Evolutionary conservation across 192 early-diverging fungal genomes (phyloP).

Genomic region (Podila clonocystis): DNA sequence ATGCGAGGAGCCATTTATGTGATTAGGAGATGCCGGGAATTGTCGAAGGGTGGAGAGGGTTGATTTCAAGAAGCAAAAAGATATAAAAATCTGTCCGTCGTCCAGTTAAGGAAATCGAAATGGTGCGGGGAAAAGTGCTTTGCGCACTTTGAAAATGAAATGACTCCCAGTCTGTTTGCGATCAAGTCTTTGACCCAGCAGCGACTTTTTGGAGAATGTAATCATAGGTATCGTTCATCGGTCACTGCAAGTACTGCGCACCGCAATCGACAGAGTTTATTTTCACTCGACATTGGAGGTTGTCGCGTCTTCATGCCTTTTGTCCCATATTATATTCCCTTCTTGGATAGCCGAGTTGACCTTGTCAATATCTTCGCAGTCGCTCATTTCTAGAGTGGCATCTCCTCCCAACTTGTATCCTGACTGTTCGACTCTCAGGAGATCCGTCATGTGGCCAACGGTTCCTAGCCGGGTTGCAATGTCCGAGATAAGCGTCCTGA

Average conservation of each 20-base stretch:
- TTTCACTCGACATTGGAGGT: too few relatives aligned
- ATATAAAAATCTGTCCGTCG: neutral
- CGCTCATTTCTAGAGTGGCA: conserved; percentile 51
- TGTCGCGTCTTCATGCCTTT: too few relatives aligned
- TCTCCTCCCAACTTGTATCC: conserved; percentile 57
- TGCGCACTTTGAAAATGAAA: too few relatives aligned
- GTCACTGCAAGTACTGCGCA: neutral
- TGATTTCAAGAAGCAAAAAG: neutral
- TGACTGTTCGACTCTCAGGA: conserved; percentile 69
- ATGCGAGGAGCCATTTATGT: conserved; percentile 58
- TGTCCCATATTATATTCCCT: conserved; percentile 17
- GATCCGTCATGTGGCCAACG: conserved; percentile 68
- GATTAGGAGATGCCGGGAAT: neutral
- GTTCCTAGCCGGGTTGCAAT: conserved; percentile 64
- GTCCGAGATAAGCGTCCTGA: conserved; percentile 77
- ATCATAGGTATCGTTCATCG: too few relatives aligned
- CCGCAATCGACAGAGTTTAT: too few relatives aligned
- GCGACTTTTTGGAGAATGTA: too few relatives aligned
- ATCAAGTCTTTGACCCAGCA: too few relatives aligned
- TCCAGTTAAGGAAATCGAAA: neutral
- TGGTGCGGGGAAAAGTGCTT: neutral
- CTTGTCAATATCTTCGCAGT: conserved; percentile 40
- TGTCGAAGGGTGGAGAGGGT: neutral
- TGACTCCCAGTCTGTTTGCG: too few relatives aligned
- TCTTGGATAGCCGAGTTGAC: conserved; percentile 29